Base-by-base conservation (phyloP, 345 rosid genomes). In the Citrus unshiu region DNA sequence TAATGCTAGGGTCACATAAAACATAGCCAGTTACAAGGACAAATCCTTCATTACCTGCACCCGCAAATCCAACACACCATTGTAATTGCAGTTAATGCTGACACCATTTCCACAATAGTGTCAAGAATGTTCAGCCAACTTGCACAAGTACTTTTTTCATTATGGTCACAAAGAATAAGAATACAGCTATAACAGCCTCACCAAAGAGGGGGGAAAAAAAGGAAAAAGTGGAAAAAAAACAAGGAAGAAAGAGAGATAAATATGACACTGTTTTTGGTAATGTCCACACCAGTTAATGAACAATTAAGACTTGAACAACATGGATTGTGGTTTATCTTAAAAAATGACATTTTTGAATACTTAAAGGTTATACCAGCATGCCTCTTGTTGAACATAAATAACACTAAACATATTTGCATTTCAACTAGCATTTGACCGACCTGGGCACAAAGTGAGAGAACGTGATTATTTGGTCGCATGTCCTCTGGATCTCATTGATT, bases 371-470 rank as follows among this genome's bases (percentile, higher is more conserved):
- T 18, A 21, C 60, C n/a, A 56, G 29, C 32, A 29, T 27, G 66
- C 66, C 16, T 13, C 37, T 2, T 63, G 18, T 63, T 8, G 7
- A 64, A 64, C 68, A 64, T 64, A 30, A 12, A 30, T 30, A 30
- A 16, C 9, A 14, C 6, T 27, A 60, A 24, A 24, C 16, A 24
- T 27, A 0, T 12, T 62, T 34, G 12, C 51, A 34, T 43, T 46
- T 49, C 13, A 0, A 73, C 34, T 62, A 66, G 51, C 32, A 14
- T 43, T 59, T 35, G 29, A 79, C 84, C 56, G 30, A 91, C 95
- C 93, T 84, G 27, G 95, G 95, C 78, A 91, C 80, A 73, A 91
- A 91, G 84, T 91, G 95, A 68, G 95, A 89, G 73, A 91, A 89
- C 35, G 93, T 83, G 71, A 91, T 87, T 59, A 91, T 83, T 57